Evolutionary conservation across 1,139 yeast genomes (phyloP), one percentile per base, ranked within the genome.

Genomic region (Protomyces inundatus): DNA sequence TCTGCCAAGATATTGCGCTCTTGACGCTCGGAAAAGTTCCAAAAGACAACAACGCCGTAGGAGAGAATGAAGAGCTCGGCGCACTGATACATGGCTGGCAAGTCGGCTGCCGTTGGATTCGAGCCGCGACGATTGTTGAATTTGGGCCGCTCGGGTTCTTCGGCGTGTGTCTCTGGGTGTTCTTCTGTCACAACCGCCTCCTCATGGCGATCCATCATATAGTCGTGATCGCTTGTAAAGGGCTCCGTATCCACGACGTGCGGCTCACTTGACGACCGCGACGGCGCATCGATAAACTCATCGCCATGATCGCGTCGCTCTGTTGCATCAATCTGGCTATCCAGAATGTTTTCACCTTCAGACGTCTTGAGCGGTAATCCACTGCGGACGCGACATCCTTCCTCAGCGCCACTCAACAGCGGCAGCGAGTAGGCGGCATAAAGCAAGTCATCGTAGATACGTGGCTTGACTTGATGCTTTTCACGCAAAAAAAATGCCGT

Each of bases 1-100:
- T 93, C 98, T 0, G 98, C 98, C 66, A 93, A 80, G 14, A 93
- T 84, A 70, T 91, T 93, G 77, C 91, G 90, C 72, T 93, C 98
- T 72, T 93, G 97, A 9, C 84, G 80, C 72, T 90, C 97, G 1
- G 95, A 86, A 70, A 93, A 90, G 73, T 93, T 93, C 98, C 98
- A 93, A 72, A 93, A 91, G 14, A 93, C 98, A 23, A 93, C 90
- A 32, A 93, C 96, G 14, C 98, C 98, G 72, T 93, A 93, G 64
- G 85, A 85, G 73, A 93, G 86, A 5, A 93, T 83, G 72, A 93
- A 93, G 80, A 93, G 55, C 51, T 64, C 66, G 4, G 66, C 63
- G 34, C 54, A 53, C 42, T 55, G 54, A 48, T 64, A 64, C 66
- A 64, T 59, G 37, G 61, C 63, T 32, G 66, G 59, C 39, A 64